Evolutionary conservation across 768 basidiomycete species (phyloP), one percentile per base, ranked within the genome.

Genomic region (Leccinum imitatum): DNA sequence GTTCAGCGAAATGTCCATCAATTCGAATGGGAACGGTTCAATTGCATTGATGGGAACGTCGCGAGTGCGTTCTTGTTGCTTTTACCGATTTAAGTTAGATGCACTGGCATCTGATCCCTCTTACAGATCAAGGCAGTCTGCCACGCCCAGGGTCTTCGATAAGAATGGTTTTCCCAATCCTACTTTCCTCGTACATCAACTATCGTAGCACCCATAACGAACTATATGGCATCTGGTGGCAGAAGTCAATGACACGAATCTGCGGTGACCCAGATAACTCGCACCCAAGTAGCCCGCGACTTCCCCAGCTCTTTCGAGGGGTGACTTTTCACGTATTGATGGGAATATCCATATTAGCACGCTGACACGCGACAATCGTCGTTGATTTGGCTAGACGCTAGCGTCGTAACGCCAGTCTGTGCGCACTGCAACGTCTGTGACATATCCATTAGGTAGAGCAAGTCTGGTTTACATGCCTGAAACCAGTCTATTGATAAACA

Each of bases 281-380:
- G 66, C 62, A 92, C 89, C 94, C 94, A 44, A 96, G 76, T 71
- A 88, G 79, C 8, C 94, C 94, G 58, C 91, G 79, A 8, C 94
- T 94, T 62, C 92, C 93, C 94, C 33, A 35, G 33, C 33, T 35
- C 33, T 37, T 37, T 4, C 35, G 10, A 37, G 58, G 57, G 64
- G 41, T 54, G 50, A 27, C 25, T n/a, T 37, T 27, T 33, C 25
- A 35, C 13, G 13, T 35, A 35, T 35, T 35, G 33, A 35, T 14
- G 41, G 15, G 13, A 15, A 17, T 31, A 50, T 33, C 31, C 17
- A 33, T 6, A n/a, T 25, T 25, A 53, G 50, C 54, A 44, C 4
- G 48, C 39, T 54, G 50, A 51, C 51, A 23, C 11, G 37, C 33
- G 35, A 23, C 15, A 4, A 52, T 39, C 47, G 31, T 6, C 14